Conservation (phyloP, 1,284 basidiomycete genomes). For the Moesziomyces globuligerus region DNA sequence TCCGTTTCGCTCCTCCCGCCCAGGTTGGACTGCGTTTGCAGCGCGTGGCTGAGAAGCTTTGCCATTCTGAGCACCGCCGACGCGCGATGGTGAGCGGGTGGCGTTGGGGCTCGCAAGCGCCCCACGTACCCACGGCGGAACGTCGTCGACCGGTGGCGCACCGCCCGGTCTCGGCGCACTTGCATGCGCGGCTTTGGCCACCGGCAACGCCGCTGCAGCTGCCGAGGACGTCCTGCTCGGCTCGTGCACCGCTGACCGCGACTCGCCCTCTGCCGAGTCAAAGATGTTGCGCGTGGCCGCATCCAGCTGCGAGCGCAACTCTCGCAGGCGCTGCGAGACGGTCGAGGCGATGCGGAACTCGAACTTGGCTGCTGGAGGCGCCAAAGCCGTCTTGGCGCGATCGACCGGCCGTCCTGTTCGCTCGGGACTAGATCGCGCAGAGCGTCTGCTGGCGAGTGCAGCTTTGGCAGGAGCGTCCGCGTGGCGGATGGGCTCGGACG, state of each 20-base stretch:
- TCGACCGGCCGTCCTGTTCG: neutral
- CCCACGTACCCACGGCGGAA: conserved; percentile 13
- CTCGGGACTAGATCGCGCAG: neutral
- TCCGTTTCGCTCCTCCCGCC: neutral
- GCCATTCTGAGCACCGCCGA: neutral
- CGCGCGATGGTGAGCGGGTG: neutral
- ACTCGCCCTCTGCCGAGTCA: neutral
- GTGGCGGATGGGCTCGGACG: neutral
- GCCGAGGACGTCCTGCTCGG: too few relatives aligned
- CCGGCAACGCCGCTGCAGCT: too few relatives aligned
- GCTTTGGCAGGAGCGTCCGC: too few relatives aligned
- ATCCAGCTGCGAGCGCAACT: conserved; percentile 38
- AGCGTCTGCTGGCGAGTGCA: too few relatives aligned
- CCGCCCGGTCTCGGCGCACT: too few relatives aligned
- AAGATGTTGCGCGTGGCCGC: conserved; percentile 21
- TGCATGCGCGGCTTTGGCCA: too few relatives aligned
- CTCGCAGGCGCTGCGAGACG: conserved; percentile 65
- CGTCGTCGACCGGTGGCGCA: neutral
- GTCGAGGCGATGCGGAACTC: conserved; percentile 34
- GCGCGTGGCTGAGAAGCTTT: neutral
- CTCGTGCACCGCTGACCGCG: too few relatives aligned
- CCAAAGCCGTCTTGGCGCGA: neutral
- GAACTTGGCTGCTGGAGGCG: conserved; percentile 12
- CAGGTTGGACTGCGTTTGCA: conserved; percentile 5
- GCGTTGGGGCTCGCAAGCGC: conserved; percentile 7